Evolutionary conservation across 805 yeast species (phyloP), one percentile per base, ranked within the genome.

Genomic region (Wickerhamomyces bisporus): DNA sequence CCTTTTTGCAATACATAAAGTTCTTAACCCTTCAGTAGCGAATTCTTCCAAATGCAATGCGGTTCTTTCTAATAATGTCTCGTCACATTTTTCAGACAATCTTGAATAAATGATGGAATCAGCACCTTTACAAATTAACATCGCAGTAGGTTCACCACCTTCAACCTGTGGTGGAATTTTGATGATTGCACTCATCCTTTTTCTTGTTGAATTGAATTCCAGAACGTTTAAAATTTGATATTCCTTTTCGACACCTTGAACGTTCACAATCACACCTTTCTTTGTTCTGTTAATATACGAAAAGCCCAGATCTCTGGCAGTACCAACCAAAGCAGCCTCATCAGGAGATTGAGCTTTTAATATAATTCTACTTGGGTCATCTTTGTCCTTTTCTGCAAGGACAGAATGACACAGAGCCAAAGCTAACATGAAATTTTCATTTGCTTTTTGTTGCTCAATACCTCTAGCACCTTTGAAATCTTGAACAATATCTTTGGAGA

Each of bases 271-370:
- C 16, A 81, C 61, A 39, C 93, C 93, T 30, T 68, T 66, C 52
- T 81, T 81, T 4, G 87, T 82, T 57, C 77, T 73, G 27, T 75
- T 79, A n/a, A 70, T 57, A 54, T 84, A 83, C 30, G 74, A 72
- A 57, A 74, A 84, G 1, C 94, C 94, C 47, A 81, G 66, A 49
- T 83, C 81, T 56, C 88, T 72, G 0, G 93, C 93, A 17, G 91
- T 83, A 10, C 78, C 79, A 7, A 84, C 94, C 37, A 84, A 68
- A 0, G 94, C 93, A 26, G 89, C 88, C 61, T 84, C 94, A 67
- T 85, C 94, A 0, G 94, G 94, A 19, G 88, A 80, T 56, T 84
- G 93, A 0, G 93, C 93, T 51, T 81, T 80, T 27, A 82, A 61
- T 19, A 75, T 64, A 36, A 73, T 48, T 42, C 70, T 79, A 2